Evolutionary conservation across 805 yeast genomes (phyloP), one percentile per base, ranked within the genome.

Genomic region (Schwanniomyces yamadae): DNA sequence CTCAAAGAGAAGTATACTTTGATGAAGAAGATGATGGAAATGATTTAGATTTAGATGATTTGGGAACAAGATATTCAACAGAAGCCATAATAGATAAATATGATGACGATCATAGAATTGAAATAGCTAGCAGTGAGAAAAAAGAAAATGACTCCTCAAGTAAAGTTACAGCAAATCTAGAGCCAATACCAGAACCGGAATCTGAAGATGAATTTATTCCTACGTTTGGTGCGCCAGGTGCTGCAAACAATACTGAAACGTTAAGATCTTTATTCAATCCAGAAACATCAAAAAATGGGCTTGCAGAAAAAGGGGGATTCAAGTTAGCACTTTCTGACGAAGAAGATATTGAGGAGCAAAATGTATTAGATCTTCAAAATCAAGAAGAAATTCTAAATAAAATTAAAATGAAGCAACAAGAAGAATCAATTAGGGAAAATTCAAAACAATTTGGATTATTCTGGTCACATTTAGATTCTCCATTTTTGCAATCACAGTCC

Each of bases 401-500:
- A 33, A 60, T 64, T 38, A 54, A 59, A 29, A 49, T 52, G 21
- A 60, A 59, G 28, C 45, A 46, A 31, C 36, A 39, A 23, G 16
- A 27, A 17, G 24, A 33, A 12, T 12, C 30, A 4, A 12, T 25
- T 12, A n/a, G 12, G 5, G 25, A 28, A 13, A 21, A 24, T 12
- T 28, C 40, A 8, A 41, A 41, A 11, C 52, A 54, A 36, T 51
- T 45, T 29, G 80, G 87, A 6, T 64, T 89, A 23, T 90, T 91
- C 58, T 91, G 95, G 73, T 65, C 82, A 2, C 97, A 91, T 55
- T 64, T 71, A 9, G 84, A 84, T 13, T 90, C 97, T 1, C 96
- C 96, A 1, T 91, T 87, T 61, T 66, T 91, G 44, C 77, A 76
- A 33, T 82, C 96, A 0, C 98, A 90, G 61, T 72, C 96, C 0